Percentiles rank a stretch among this genome's conserved stretches.
Evolutionary conservation across 306 rosid species (phyloP).

Genomic region (Prunus armeniaca): DNA sequence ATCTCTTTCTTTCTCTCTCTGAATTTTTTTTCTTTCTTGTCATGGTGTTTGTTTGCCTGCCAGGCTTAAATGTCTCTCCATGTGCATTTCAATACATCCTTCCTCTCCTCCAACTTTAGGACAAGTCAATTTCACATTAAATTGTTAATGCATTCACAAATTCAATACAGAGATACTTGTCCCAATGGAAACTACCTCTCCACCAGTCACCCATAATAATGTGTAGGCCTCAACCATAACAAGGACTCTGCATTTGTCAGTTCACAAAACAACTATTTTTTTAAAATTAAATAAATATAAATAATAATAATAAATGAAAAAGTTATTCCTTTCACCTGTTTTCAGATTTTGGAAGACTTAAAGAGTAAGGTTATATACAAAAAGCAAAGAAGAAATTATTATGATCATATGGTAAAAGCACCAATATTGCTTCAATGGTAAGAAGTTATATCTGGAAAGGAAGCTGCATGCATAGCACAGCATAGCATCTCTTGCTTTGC

Average conservation of each 20-base stretch:
- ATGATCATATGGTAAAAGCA: background rate
- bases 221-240: slow-evolving; percentile 4
- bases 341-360: background rate
- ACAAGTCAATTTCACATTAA: slow-evolving; percentile 28
- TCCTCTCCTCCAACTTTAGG: background rate
- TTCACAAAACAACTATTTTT: background rate
- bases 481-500: background rate
- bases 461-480: background rate
- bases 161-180: slow-evolving; percentile 15
- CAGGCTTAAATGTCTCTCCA: slow-evolving; percentile 2
- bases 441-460: background rate
- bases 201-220: slow-evolving; percentile 15
- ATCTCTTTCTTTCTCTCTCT: background rate
- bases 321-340: too few species aligned
- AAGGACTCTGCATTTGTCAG: slow-evolving; percentile 18
- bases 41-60: slow-evolving; percentile 12
- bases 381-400: too few species aligned
- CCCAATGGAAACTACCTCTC: slow-evolving; percentile 7
- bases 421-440: background rate
- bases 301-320: too few species aligned
- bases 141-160: slow-evolving; percentile 4
- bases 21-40: background rate
- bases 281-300: background rate
- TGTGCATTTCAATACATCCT: slow-evolving; percentile 10
- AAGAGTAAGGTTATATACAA: too few species aligned